Evolutionary conservation across 164 flowering plant genomes (phyloP).

Genomic region (Dillenia suffruticosa): DNA sequence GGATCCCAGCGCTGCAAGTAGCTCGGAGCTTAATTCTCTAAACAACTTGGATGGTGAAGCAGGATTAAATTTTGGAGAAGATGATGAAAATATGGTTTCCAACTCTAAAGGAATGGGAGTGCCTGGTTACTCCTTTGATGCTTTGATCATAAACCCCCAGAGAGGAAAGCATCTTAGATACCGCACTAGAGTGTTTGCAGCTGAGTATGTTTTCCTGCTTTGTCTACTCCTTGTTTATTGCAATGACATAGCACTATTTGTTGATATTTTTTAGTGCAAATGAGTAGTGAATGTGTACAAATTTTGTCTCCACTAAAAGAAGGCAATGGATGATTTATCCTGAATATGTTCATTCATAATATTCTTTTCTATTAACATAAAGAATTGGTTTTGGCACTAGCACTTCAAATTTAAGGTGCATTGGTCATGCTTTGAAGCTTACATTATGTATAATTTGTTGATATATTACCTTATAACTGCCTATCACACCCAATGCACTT

Average conservation of each 20-base stretch:
- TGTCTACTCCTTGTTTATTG: not conserved
- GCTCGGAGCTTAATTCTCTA: constrained; percentile 30
- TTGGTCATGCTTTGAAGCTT: too few relatives aligned
- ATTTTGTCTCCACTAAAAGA: too few relatives aligned
- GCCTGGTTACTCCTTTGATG: constrained; percentile 27
- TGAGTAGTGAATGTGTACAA: too few relatives aligned
- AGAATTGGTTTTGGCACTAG: too few relatives aligned
- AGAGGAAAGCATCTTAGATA: constrained; percentile 80
- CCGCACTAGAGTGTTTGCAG: constrained; percentile 93
- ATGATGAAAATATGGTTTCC: constrained; percentile 92
- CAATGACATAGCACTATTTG: not conserved
- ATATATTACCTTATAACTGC: too few relatives aligned
- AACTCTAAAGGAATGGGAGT: constrained; percentile 26
- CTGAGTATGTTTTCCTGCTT: constrained; percentile 64
- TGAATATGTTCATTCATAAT: too few relatives aligned
- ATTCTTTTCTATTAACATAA: too few relatives aligned
- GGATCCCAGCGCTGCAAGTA: constrained; percentile 21
- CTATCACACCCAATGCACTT: too few relatives aligned
- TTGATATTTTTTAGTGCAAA: too few relatives aligned
- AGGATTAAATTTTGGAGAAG: constrained; percentile 48
- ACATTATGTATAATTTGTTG: too few relatives aligned
- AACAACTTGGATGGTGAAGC: constrained; percentile 40
- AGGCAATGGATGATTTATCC: too few relatives aligned
- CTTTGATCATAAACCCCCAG: constrained; percentile 25
- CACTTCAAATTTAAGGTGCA: too few relatives aligned